A percentile compares a stretch with the other conserved stretches of the same genome.
These are phyloP conservation scores for Dianthus caryophyllus DNA, from an alignment of 148 eudicot genomes.

Conservation along the genomic window DNA sequence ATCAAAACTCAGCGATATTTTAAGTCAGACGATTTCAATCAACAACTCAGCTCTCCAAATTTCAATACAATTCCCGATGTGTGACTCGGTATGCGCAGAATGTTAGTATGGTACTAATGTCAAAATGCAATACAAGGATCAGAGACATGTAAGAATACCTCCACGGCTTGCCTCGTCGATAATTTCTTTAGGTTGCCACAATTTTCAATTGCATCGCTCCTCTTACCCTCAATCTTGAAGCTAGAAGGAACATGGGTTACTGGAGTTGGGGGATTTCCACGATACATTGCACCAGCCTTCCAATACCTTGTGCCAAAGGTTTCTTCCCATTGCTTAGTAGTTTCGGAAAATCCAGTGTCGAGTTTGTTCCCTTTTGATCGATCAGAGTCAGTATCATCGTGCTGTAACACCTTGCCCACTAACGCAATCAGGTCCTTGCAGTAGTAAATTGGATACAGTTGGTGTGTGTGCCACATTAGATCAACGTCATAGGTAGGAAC, in stretches of 20 bases:
- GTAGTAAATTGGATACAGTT: conserved; percentile 61
- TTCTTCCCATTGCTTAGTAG: conserved; percentile 72
- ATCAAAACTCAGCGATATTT: too few relatives aligned
- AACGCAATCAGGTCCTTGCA: conserved; percentile 48
- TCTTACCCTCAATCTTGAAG: conserved; percentile 28
- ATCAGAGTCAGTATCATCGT: conserved; percentile 88
- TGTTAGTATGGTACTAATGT: background rate
- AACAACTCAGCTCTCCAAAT: too few relatives aligned
- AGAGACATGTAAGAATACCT: conserved; percentile 44
- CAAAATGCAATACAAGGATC: background rate
- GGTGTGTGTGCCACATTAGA: conserved; percentile 96
- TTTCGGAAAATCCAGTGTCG: conserved; percentile 71
- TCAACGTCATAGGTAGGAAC: conserved; percentile 95
- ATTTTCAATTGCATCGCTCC: conserved; percentile 21
- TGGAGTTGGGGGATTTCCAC: conserved; percentile 63
- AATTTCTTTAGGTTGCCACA: conserved; percentile 23
- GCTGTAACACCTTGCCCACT: conserved; percentile 69
- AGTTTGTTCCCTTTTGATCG: conserved; percentile 76
- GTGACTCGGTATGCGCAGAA: background rate
- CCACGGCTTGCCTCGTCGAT: conserved; percentile 47
- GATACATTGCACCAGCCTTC: conserved; percentile 89
- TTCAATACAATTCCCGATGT: conserved; percentile 1
- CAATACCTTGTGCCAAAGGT: conserved; percentile 77
- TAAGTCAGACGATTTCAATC: too few relatives aligned
- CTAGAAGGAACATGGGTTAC: conserved; percentile 39